These are phyloP conservation scores for Pueraria montana DNA, from an alignment of 306 rosid species.

Conservation along the genomic window DNA sequence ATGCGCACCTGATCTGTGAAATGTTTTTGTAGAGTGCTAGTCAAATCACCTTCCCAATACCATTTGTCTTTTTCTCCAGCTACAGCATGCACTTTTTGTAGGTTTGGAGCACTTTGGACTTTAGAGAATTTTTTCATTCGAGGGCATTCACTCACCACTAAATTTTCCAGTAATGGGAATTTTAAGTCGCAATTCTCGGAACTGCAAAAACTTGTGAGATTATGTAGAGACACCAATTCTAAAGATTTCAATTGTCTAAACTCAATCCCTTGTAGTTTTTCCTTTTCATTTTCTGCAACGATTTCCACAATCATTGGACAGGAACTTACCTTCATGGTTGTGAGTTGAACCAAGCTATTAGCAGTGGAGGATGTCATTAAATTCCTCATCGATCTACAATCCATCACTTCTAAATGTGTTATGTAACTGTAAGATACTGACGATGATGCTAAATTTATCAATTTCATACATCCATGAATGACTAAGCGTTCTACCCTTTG, in stretches of 20 bases:
- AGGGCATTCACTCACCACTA: neutral
- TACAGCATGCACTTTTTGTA: neutral
- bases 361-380: slow-evolving; percentile 40
- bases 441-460: neutral
- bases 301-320: slow-evolving; percentile 28
- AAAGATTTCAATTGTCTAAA: slow-evolving; percentile 13
- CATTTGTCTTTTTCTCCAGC: neutral
- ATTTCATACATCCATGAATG: neutral
- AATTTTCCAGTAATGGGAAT: slow-evolving; percentile 8
- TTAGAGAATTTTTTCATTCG: neutral
- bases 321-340: neutral
- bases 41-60: slow-evolving; percentile 38
- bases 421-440: slow-evolving; percentile 11
- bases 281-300: slow-evolving; percentile 3
- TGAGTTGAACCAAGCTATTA: slow-evolving; percentile 23
- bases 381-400: neutral
- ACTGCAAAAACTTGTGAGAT: slow-evolving; percentile 10
- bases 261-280: neutral
- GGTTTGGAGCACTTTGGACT: neutral
- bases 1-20: neutral
- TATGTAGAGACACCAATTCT: slow-evolving; percentile 13
- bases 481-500: slow-evolving; percentile 23
- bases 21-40: neutral
- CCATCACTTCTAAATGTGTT: slow-evolving; percentile 23
- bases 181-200: neutral